These are phyloP conservation scores for Mortierella claussenii DNA, from an alignment of 192 early-diverging fungal genomes.

Conservation along the genomic window DNA sequence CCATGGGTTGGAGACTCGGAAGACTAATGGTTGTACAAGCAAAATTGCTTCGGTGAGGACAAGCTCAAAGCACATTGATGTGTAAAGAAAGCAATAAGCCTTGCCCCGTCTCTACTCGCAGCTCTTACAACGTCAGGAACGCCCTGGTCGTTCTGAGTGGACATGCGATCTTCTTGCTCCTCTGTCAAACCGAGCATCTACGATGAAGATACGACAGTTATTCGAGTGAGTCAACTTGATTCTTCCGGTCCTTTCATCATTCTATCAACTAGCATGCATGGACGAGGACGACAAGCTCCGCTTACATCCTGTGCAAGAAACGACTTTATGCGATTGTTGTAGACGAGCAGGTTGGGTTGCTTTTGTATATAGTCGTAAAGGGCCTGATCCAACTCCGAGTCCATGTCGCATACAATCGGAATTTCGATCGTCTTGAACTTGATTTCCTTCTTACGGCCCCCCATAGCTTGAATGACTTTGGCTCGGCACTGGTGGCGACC, in stretches of 20 bases:
- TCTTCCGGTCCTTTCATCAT: no score
- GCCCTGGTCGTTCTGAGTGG: conserved; percentile 21
- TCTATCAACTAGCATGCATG: no score
- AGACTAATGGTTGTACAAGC: not conserved
- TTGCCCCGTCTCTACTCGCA: no score
- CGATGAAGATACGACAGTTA: no score
- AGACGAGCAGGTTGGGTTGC: conserved; percentile 46
- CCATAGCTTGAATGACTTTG: conserved; percentile 53
- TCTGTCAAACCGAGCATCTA: conserved; percentile 47
- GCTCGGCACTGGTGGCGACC: conserved; percentile 52
- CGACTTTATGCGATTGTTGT: conserved; percentile 51
- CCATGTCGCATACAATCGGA: conserved; percentile 48
- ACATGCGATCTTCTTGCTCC: conserved; percentile 33
- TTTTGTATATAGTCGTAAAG: conserved; percentile 45
- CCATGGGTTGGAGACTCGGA: conserved; percentile 39
- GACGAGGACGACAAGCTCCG: no score
- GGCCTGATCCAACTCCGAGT: conserved; percentile 41
- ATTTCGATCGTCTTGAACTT: conserved; percentile 53
- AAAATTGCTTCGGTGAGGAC: no score
- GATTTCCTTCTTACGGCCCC: conserved; percentile 51
- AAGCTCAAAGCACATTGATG: no score
- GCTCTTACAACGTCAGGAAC: conserved; percentile 32
- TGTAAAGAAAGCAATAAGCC: no score
- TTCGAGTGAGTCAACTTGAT: no score
- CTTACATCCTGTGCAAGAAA: conserved; percentile 50